These are phyloP conservation scores for Ophiostoma pallidulum DNA, from an alignment of 2,329 filamentous ascomycete species.

Conservation along the genomic window DNA sequence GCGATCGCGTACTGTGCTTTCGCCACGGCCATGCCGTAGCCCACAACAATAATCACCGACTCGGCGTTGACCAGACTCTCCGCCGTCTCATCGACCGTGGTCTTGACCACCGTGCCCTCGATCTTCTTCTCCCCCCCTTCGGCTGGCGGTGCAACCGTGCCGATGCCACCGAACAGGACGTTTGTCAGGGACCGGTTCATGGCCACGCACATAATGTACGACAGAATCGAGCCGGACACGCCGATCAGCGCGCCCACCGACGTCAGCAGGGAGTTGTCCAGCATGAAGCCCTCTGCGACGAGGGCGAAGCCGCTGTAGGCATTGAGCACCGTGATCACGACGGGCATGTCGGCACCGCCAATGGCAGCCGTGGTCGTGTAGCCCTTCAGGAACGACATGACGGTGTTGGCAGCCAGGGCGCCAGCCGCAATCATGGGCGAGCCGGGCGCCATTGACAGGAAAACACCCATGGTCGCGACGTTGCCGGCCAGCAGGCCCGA, in stretches of 20 bases:
- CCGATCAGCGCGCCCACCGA: slow-evolving; percentile 82
- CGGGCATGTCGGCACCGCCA: slow-evolving; percentile 88
- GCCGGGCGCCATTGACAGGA: slow-evolving; percentile 71
- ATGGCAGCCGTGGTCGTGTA: slow-evolving; percentile 83
- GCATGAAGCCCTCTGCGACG: slow-evolving; percentile 85
- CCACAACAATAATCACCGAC: slow-evolving; percentile 80
- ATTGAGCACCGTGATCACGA: slow-evolving; percentile 83
- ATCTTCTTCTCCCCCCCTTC: slow-evolving; percentile 63
- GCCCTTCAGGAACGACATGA: slow-evolving; percentile 74
- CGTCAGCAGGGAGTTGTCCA: slow-evolving; percentile 76
- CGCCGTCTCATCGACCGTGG: slow-evolving; percentile 69
- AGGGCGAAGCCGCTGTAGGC: slow-evolving; percentile 86
- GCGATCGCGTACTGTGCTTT: slow-evolving; percentile 88
- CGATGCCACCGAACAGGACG: slow-evolving; percentile 75
- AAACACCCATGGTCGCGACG: slow-evolving; percentile 72
- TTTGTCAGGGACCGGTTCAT: slow-evolving; percentile 91
- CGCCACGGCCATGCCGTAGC: slow-evolving; percentile 89
- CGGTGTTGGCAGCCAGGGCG: slow-evolving; percentile 65
- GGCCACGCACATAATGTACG: slow-evolving; percentile 77
- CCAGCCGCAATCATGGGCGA: slow-evolving; percentile 69
- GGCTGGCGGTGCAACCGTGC: slow-evolving; percentile 40
- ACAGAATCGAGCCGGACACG: slow-evolving; percentile 79
- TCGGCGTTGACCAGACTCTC: slow-evolving; percentile 68
- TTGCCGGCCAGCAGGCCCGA: slow-evolving; percentile 65
- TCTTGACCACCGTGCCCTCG: slow-evolving; percentile 70